These are phyloP conservation scores for Caloboletus inedulis DNA, from an alignment of 1,284 basidiomycete genomes.

Conservation along the genomic window DNA sequence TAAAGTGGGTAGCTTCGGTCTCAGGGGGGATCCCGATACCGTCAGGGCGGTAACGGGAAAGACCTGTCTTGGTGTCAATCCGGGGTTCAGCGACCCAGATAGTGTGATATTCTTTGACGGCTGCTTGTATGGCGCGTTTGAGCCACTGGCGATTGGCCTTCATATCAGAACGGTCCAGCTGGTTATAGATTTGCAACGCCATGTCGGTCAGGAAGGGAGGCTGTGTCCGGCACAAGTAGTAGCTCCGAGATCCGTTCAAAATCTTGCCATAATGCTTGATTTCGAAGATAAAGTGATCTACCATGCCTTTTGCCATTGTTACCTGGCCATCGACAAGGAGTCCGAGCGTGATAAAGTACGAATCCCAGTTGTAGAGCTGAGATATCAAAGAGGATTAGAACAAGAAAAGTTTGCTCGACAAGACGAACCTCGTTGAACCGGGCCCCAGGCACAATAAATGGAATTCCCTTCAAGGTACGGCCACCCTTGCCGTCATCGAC, in stretches of 20 bases:
- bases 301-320: slow-evolving; percentile 93
- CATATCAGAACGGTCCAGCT: slow-evolving; percentile 82
- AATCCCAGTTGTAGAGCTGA: slow-evolving; percentile 89
- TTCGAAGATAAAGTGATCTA: slow-evolving; percentile 99
- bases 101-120: slow-evolving; percentile 98
- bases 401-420: slow-evolving; percentile 1
- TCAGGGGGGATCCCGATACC: slow-evolving; percentile 97
- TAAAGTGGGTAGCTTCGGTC: slow-evolving; percentile 98
- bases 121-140: slow-evolving; percentile 91
- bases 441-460: slow-evolving; percentile 96
- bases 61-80: slow-evolving; percentile 88
- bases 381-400: slow-evolving; percentile 4
- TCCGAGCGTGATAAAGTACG: slow-evolving; percentile 92
- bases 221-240: slow-evolving; percentile 95
- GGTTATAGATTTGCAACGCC: slow-evolving; percentile 96
- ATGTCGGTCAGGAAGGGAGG: slow-evolving; percentile 99
- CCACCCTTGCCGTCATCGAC: slow-evolving; percentile 76
- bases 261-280: slow-evolving; percentile 97
- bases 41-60: slow-evolving; percentile 91
- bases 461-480: slow-evolving; percentile 85
- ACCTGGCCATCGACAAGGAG: slow-evolving; percentile 93
- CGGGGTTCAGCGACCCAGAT: slow-evolving; percentile 95
- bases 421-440: slow-evolving; percentile 90
- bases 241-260: slow-evolving; percentile 73
- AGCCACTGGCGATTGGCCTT: slow-evolving; percentile 88